Percentiles rank a stretch among this genome's conserved stretches.
Conservation (phyloP, 2,329 filamentous ascomycete species). For the Pseudogymnoascus sp. region DNA sequence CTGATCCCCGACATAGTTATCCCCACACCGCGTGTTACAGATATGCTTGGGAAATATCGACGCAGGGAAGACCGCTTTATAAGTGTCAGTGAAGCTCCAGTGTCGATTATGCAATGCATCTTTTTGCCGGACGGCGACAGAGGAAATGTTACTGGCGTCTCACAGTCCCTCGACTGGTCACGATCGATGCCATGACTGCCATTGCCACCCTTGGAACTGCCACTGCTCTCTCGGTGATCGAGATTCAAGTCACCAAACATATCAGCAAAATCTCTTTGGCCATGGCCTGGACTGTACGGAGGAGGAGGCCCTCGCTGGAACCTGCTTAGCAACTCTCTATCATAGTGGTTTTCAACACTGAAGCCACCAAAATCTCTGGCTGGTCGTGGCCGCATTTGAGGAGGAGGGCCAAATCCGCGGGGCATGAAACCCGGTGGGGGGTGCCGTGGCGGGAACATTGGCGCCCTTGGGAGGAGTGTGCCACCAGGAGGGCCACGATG, state of each 20-base stretch:
- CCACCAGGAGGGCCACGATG: background rate
- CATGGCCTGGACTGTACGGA: background rate
- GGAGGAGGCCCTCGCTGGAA: background rate
- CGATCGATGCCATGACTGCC: background rate
- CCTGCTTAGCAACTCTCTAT: background rate
- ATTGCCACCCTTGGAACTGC: background rate
- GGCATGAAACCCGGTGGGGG: background rate
- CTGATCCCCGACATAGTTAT: background rate
- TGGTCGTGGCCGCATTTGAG: background rate
- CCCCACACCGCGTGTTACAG: background rate
- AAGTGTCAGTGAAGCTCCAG: slow-evolving; percentile 6
- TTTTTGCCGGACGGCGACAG: background rate
- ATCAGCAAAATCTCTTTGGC: background rate
- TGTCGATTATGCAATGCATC: slow-evolving; percentile 3
- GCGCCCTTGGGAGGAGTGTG: background rate
- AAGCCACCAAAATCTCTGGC: background rate
- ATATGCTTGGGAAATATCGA: background rate
- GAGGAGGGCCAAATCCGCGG: background rate
- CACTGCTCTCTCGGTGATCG: background rate
- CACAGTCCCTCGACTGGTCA: background rate
- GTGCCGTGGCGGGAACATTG: background rate
- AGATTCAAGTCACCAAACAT: background rate
- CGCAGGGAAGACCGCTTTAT: slow-evolving; percentile 9
- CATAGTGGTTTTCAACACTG: background rate
- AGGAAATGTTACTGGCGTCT: background rate